A percentile compares a stretch with the other conserved stretches of the same genome.
Conservation (phyloP, 1,139 yeast genomes). For the Magnusiomyces suaveolens region DNA sequence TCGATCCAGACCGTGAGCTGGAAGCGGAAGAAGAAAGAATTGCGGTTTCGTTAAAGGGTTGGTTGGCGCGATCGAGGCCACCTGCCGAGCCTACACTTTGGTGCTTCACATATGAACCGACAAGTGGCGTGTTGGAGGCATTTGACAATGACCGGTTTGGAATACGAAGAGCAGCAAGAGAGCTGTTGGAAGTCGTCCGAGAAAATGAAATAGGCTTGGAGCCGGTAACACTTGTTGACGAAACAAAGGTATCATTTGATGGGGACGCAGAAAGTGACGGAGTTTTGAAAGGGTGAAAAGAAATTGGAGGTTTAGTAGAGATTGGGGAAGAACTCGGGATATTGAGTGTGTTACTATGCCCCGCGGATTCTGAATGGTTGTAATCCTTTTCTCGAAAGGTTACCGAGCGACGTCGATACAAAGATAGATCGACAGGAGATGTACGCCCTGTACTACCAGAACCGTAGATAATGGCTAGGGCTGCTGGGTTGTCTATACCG, state of each 20-base stretch:
- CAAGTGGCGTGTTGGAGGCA: slow-evolving; percentile 20
- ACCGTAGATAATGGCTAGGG: background rate
- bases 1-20: slow-evolving; percentile 20
- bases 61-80: background rate
- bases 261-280: slow-evolving; percentile 34
- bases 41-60: slow-evolving; percentile 13
- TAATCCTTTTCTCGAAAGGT: background rate
- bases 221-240: slow-evolving; percentile 10
- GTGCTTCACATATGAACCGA: slow-evolving; percentile 6
- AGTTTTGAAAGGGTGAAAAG: slow-evolving; percentile 32
- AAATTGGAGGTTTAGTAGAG: slow-evolving; percentile 20
- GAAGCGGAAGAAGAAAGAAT: slow-evolving; percentile 22
- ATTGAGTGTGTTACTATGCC: background rate
- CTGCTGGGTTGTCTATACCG: background rate
- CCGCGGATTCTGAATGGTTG: background rate
- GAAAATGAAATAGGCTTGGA: slow-evolving; percentile 23
- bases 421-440: background rate
- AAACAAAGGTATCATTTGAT: slow-evolving; percentile 11
- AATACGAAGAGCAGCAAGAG: slow-evolving; percentile 26
- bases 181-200: slow-evolving; percentile 25
- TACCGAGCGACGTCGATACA: background rate
- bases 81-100: slow-evolving; percentile 4
- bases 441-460: background rate
- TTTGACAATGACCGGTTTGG: slow-evolving; percentile 24
- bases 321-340: slow-evolving; percentile 7